Base-by-base conservation (phyloP, 2,329 filamentous ascomycete species). In the Ophiostoma pallidulum region DNA sequence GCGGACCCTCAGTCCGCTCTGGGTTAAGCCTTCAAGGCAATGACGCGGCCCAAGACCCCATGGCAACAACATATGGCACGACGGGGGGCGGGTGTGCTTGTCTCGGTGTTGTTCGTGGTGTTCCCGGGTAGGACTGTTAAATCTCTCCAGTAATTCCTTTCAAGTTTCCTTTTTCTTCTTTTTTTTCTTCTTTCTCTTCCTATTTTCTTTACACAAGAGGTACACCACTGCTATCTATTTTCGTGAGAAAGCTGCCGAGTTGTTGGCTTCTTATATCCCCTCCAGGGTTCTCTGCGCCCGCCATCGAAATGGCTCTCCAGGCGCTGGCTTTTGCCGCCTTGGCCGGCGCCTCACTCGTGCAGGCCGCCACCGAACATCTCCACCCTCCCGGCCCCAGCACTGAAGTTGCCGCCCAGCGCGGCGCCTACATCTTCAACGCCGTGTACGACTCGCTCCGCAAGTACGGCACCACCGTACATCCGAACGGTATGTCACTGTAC, bases 401-500 rank as follows among this genome's bases (percentile, higher is more conserved):
- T 6, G 38, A 53, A 8, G 41, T 35, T 2, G 53, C 53, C 13
- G 40, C 44, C 13, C 33, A 46, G 31, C 48, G 51, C 42, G 53
- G 48, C n/a, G 47, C 73, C 53, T 69, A 74, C 47, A 71, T 82
- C 47, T 82, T 82, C 69, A 81, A 82, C 54, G 68, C 77, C 3
- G 66, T 53, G 13, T 47, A 50, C 20, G 53, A 54, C 22, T 48
- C 53, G 5, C 48, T 54, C 68, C 72, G 84, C 29, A 81, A 88
- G 67, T 88, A 80, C 75, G 84, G 82, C 1, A 84, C 80, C 0
- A 80, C 82, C 0, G 59, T 86, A 4, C 74, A 85, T 48, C 84
- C 88, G 61, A 89, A 89, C 59, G 84, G 85, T 46, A 82, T 89
- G 71, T 78, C 80, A 2, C 73, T 84, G 55, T 84, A 86, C 56